phyloP scores from a whole-genome alignment of 106 monocot genomes.

The Dendrobium nobile region DNA sequence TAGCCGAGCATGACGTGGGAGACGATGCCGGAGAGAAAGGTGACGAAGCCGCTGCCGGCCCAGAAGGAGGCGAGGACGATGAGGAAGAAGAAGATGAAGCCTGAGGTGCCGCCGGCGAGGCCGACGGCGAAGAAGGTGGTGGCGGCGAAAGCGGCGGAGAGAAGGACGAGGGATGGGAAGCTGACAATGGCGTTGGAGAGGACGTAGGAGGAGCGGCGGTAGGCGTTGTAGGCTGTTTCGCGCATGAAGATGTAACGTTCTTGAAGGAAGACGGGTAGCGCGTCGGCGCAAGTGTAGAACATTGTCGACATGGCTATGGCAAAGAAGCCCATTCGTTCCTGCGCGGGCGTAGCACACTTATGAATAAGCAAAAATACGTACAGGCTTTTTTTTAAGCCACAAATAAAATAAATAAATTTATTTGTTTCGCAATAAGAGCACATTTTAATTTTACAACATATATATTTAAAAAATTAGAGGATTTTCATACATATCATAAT shows the following conservation, averaged over 20 bases:
- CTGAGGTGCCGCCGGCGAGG: conserved; percentile 53
- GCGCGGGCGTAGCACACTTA: not conserved
- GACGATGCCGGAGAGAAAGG: conserved; percentile 86
- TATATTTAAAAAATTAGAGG: no score
- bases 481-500: no score
- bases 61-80: conserved; percentile 87
- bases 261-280: conserved; percentile 93
- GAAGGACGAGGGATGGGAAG: conserved; percentile 57
- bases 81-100: conserved; percentile 71
- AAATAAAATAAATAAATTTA: no score
- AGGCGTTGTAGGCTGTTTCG: conserved; percentile 95
- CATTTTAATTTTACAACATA: no score
- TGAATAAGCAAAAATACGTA: no score
- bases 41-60: conserved; percentile 87
- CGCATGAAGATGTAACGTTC: conserved; percentile 95
- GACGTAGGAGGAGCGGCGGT: conserved; percentile 93
- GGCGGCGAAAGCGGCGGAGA: conserved; percentile 62
- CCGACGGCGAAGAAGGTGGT: conserved; percentile 89
- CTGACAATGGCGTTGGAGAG: conserved; percentile 74
- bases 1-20: conserved; percentile 71
- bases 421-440: no score
- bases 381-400: no score
- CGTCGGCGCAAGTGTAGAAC: conserved; percentile 91
- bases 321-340: conserved; percentile 89
- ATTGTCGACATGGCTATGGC: conserved; percentile 92